A percentile compares a stretch with the other conserved stretches of the same genome.
These are phyloP conservation scores for Scopulariopsis brevicaulis DNA, from an alignment of 2,329 filamentous ascomycete genomes.

Conservation along the genomic window DNA sequence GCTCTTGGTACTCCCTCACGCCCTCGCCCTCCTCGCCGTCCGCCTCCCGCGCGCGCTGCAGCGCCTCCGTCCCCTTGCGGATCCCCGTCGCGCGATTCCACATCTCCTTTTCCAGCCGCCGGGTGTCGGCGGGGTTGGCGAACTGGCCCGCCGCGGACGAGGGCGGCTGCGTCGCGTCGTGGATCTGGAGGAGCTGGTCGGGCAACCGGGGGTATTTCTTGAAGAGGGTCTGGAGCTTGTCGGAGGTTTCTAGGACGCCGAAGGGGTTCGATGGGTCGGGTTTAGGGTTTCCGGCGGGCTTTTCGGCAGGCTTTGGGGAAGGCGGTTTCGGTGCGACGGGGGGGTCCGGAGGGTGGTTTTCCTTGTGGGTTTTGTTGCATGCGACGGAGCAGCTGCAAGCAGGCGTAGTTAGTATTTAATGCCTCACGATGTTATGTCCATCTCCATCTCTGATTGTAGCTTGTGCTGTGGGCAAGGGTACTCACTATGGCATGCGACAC, in stretches of 20 bases:
- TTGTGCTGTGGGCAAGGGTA: slow-evolving; percentile 2
- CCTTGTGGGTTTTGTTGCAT: slow-evolving; percentile 41
- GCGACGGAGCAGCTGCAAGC: slow-evolving; percentile 42
- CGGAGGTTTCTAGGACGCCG: slow-evolving; percentile 35
- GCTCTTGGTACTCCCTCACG: slow-evolving; percentile 47
- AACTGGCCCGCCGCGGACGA: slow-evolving; percentile 4
- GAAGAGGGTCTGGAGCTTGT: slow-evolving; percentile 39
- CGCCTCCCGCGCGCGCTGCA: slow-evolving; percentile 36
- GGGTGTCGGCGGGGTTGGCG: slow-evolving; percentile 8
- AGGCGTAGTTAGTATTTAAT: not conserved
- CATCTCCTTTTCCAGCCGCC: slow-evolving; percentile 19
- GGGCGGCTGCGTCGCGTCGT: slow-evolving; percentile 20
- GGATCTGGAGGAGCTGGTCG: slow-evolving; percentile 33
- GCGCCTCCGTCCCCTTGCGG: slow-evolving; percentile 38
- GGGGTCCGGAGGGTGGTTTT: slow-evolving; percentile 32
- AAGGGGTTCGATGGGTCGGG: slow-evolving; percentile 29
- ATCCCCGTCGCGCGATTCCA: slow-evolving; percentile 51
- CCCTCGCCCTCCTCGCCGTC: slow-evolving; percentile 45
- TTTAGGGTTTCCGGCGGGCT: slow-evolving; percentile 12
- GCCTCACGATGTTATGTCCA: not conserved
- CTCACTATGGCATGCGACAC: slow-evolving; percentile 48
- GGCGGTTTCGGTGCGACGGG: slow-evolving; percentile 6
- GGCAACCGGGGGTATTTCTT: slow-evolving; percentile 37
- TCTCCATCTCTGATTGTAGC: not conserved
- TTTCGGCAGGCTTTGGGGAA: too few relatives aligned